These are phyloP conservation scores for Pythium phragmitis DNA, from an alignment of 352 stramenopile species.

Conservation along the genomic window DNA sequence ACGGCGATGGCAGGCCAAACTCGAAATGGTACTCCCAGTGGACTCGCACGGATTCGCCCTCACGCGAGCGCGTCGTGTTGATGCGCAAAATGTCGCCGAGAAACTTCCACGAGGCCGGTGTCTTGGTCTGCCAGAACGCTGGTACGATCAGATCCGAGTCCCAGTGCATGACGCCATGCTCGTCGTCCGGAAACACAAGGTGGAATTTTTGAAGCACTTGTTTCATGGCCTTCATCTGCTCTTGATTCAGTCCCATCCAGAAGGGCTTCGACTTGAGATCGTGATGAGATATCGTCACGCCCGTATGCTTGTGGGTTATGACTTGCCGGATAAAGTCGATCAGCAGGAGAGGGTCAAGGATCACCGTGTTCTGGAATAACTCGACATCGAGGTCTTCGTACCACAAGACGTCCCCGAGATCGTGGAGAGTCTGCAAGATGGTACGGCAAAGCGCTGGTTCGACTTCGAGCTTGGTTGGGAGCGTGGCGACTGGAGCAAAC, in stretches of 20 bases:
- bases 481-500: not conserved
- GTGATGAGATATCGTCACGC: not conserved
- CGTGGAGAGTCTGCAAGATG: conserved; percentile 18
- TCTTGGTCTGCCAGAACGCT: not conserved
- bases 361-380: conserved; percentile 6
- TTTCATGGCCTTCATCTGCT: conserved; percentile 8
- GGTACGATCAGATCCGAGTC: conserved; percentile 7
- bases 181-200: not conserved
- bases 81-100: not conserved
- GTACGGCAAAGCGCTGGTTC: not conserved
- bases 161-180: not conserved
- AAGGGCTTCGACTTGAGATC: conserved; percentile 1
- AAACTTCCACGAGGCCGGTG: not conserved
- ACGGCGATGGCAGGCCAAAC: not conserved
- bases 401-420: conserved; percentile 25
- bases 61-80: not conserved
- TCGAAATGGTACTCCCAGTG: conserved; percentile 17
- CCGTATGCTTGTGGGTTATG: conserved; percentile 6
- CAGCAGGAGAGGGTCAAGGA: conserved; percentile 14
- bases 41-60: conserved; percentile 8
- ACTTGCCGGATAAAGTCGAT: conserved; percentile 24
- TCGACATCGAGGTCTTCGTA: conserved; percentile 6
- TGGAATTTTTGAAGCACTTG: conserved; percentile 1
- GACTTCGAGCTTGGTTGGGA: not conserved
- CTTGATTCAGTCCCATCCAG: not conserved